A percentile compares a stretch with the other conserved stretches of the same genome.
Evolutionary conservation across 768 basidiomycete genomes (phyloP).

Genomic region (Fomitopsis pulvina): DNA sequence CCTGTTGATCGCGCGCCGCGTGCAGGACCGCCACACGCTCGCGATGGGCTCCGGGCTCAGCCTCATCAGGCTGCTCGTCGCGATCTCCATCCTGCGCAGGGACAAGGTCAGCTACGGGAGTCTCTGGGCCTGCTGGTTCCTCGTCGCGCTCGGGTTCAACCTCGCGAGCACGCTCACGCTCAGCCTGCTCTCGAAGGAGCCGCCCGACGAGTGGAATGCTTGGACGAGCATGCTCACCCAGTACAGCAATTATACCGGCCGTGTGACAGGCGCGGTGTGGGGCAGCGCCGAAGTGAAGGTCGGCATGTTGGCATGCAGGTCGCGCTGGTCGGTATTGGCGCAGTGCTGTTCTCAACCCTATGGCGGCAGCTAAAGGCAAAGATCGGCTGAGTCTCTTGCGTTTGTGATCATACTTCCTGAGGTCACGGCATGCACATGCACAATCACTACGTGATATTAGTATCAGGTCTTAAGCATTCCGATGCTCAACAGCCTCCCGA

Average conservation of each 20-base stretch:
- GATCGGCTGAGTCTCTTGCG: too few species aligned
- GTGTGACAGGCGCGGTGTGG: slow-evolving; percentile 60
- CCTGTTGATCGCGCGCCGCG: too few species aligned
- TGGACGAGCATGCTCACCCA: slow-evolving; percentile 53
- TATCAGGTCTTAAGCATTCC: too few species aligned
- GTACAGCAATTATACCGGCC: too few species aligned
- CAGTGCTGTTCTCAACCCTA: too few species aligned
- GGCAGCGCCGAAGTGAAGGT: slow-evolving; percentile 55
- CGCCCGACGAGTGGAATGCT: slow-evolving; percentile 56
- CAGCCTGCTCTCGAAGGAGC: slow-evolving; percentile 60
- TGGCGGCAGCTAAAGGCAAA: too few species aligned
- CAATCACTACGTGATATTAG: too few species aligned
- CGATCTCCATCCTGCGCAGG: slow-evolving; percentile 38
- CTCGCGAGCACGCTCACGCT: slow-evolving; percentile 64
- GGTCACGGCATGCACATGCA: too few species aligned
- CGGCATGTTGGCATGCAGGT: slow-evolving; percentile 59
- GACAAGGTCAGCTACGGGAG: slow-evolving; percentile 38
- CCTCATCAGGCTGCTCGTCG: slow-evolving; percentile 42
- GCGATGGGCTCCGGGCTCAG: slow-evolving; percentile 47
- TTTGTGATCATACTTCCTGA: too few species aligned
- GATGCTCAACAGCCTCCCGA: too few species aligned
- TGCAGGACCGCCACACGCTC: slow-evolving; percentile 56
- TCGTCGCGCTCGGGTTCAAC: slow-evolving; percentile 67
- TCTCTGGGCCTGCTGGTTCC: slow-evolving; percentile 44
- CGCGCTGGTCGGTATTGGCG: too few species aligned